Evolutionary conservation across 2,329 filamentous ascomycete species (phyloP).

Genomic region (Colletotrichum paranaense): DNA sequence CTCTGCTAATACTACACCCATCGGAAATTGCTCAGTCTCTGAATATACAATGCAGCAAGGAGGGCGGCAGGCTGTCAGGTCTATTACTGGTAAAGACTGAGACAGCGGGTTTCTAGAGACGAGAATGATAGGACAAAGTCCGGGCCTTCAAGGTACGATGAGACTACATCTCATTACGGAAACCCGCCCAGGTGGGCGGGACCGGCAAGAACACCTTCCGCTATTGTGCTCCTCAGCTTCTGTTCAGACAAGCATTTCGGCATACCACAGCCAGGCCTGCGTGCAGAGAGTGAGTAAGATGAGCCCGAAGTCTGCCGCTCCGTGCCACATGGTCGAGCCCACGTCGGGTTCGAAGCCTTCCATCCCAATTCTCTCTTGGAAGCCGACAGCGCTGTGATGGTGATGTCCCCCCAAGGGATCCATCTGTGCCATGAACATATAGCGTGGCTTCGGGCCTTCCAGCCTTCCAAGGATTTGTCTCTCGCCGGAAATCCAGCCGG

Average conservation of each 20-base stretch:
- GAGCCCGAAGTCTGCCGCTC: neutral
- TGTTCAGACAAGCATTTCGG: neutral
- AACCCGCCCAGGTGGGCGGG: neutral
- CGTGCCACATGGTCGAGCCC: slow-evolving; percentile 39
- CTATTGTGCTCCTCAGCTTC: neutral
- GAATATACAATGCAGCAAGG: slow-evolving; percentile 51
- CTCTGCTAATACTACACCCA: slow-evolving; percentile 59
- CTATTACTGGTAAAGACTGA: slow-evolving; percentile 1
- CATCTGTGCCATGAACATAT: slow-evolving; percentile 59
- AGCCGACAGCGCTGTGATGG: slow-evolving; percentile 50
- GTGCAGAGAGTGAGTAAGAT: neutral
- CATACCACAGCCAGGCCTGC: neutral
- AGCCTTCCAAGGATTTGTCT: slow-evolving; percentile 66
- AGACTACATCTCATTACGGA: neutral
- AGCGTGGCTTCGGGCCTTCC: slow-evolving; percentile 51
- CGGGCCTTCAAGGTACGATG: neutral
- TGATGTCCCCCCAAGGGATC: slow-evolving; percentile 60
- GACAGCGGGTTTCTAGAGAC: neutral
- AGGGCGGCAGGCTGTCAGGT: slow-evolving; percentile 29
- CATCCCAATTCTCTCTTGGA: slow-evolving; percentile 49
- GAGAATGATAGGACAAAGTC: neutral
- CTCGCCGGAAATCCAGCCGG: slow-evolving; percentile 60
- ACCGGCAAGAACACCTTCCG: neutral
- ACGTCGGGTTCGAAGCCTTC: slow-evolving; percentile 42
- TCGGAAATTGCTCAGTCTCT: slow-evolving; percentile 64